Conservation (phyloP, 2,329 filamentous ascomycete genomes). For the Penicillium thymicola region DNA sequence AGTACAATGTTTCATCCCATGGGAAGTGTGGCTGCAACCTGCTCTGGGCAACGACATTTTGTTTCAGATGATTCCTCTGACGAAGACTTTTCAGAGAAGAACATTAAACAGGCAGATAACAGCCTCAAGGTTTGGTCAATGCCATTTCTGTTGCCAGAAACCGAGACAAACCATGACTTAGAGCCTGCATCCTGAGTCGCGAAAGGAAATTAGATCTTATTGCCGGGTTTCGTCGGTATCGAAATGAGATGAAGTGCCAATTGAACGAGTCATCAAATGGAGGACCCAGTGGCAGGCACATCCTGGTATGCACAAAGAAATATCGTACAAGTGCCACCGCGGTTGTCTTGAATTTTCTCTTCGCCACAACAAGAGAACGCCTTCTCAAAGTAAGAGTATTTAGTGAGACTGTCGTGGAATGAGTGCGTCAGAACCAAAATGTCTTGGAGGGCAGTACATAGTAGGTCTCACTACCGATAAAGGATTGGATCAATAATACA, state of each 20-base stretch:
- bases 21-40: slow-evolving; percentile 49
- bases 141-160: slow-evolving; percentile 19
- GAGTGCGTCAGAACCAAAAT: neutral
- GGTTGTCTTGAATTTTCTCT: neutral
- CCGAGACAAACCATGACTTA: neutral
- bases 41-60: slow-evolving; percentile 45
- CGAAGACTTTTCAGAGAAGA: slow-evolving; percentile 5
- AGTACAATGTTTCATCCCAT: slow-evolving; percentile 47
- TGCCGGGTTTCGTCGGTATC: no score
- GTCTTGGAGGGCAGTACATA: neutral
- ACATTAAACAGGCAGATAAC: slow-evolving; percentile 28
- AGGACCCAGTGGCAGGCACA: neutral
- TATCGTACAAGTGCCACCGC: neutral
- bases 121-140: slow-evolving; percentile 43
- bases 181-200: neutral
- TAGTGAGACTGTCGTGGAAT: neutral
- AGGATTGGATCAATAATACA: no score
- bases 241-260: neutral
- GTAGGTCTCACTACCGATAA: neutral
- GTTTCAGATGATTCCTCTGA: slow-evolving; percentile 14
- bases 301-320: neutral
- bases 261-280: neutral
- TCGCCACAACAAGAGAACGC: neutral
- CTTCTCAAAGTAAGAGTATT: neutral
- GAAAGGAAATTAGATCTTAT: neutral